Conservation (phyloP, 2,329 filamentous ascomycete genomes). For the Huntiella bhutanensis region DNA sequence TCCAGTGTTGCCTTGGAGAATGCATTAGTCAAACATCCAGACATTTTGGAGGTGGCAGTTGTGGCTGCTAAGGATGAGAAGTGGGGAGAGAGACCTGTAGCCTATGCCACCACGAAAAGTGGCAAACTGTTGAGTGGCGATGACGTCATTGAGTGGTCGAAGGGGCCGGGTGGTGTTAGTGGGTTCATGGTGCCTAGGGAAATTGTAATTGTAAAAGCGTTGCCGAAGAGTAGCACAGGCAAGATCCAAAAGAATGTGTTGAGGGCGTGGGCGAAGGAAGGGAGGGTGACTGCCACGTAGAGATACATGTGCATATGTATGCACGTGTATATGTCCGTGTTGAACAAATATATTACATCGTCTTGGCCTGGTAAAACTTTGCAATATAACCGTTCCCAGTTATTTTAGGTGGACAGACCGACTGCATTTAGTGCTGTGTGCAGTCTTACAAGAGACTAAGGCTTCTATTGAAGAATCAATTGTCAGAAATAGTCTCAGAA, state of each 20-base stretch:
- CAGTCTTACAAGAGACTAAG: too few species aligned
- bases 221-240: slow-evolving; percentile 93
- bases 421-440: too few species aligned
- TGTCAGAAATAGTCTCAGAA: too few species aligned
- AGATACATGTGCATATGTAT: too few species aligned
- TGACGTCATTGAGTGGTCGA: slow-evolving; percentile 74
- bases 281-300: not conserved
- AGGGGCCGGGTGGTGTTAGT: slow-evolving; percentile 59
- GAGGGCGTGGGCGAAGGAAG: slow-evolving; percentile 56
- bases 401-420: too few species aligned
- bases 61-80: slow-evolving; percentile 73
- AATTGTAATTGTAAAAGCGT: slow-evolving; percentile 61
- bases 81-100: slow-evolving; percentile 94
- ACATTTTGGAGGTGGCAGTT: slow-evolving; percentile 79
- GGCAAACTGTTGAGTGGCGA: slow-evolving; percentile 35
- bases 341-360: too few species aligned
- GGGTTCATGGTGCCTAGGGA: slow-evolving; percentile 70
- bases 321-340: too few species aligned
- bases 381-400: too few species aligned
- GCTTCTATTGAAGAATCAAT: too few species aligned
- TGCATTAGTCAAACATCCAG: slow-evolving; percentile 73
- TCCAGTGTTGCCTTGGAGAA: slow-evolving; percentile 81
- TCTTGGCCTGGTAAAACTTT: too few species aligned
- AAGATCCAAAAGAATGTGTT: slow-evolving; percentile 94
- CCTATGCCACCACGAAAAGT: slow-evolving; percentile 65